Evolutionary conservation across 2,329 filamentous ascomycete species (phyloP).

Genomic region (Ophiostoma quercus): DNA sequence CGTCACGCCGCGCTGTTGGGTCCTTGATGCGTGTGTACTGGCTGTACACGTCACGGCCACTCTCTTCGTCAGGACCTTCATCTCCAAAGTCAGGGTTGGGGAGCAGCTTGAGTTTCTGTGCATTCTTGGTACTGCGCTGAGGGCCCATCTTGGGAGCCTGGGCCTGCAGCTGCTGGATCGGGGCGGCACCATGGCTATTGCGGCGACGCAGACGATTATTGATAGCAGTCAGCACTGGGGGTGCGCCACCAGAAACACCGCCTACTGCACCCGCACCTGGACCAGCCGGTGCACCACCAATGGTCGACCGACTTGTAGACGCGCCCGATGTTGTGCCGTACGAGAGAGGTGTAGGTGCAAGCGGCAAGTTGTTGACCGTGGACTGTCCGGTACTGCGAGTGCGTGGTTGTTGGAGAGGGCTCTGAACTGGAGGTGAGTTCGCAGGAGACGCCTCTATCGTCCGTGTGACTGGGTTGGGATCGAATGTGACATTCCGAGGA

Average conservation of each 20-base stretch:
- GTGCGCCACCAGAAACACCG: slow-evolving; percentile 26
- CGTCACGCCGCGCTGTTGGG: slow-evolving; percentile 84
- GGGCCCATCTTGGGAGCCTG: slow-evolving; percentile 73
- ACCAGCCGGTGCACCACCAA: not conserved
- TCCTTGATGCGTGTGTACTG: slow-evolving; percentile 98
- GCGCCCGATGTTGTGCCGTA: slow-evolving; percentile 30
- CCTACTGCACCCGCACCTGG: not conserved
- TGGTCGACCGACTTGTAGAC: slow-evolving; percentile 4
- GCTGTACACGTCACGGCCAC: slow-evolving; percentile 90
- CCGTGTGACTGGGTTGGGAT: slow-evolving; percentile 60
- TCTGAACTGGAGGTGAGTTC: slow-evolving; percentile 18
- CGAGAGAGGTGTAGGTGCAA: slow-evolving; percentile 29
- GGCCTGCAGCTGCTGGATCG: slow-evolving; percentile 26
- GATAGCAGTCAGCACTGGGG: slow-evolving; percentile 67
- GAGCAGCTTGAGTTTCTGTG: slow-evolving; percentile 94
- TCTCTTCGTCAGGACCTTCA: slow-evolving; percentile 77
- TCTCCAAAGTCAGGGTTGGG: slow-evolving; percentile 81
- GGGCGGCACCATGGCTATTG: slow-evolving; percentile 64
- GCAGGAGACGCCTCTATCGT: slow-evolving; percentile 44
- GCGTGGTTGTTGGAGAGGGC: slow-evolving; percentile 33
- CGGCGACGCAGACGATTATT: slow-evolving; percentile 83
- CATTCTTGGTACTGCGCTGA: slow-evolving; percentile 89
- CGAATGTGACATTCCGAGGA: slow-evolving; percentile 69
- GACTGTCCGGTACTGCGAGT: slow-evolving; percentile 29
- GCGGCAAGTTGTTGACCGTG: slow-evolving; percentile 35